Conservation (phyloP, 352 stramenopile species). For the Phytophthora cajani region DNA sequence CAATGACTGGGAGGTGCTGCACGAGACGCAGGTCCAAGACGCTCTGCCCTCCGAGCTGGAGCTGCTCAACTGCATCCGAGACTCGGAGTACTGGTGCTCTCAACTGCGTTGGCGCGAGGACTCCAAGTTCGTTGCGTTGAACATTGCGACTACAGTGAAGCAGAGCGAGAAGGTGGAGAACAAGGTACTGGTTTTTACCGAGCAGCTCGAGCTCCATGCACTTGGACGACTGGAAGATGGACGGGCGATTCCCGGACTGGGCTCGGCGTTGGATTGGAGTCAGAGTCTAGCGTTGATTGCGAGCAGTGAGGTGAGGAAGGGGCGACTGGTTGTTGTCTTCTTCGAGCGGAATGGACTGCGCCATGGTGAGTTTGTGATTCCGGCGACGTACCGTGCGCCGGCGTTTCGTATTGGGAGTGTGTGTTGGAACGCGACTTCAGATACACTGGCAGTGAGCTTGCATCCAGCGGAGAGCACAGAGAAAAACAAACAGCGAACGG, state of each 20-base stretch:
- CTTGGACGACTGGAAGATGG: conserved; percentile 79
- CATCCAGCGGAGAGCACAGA: background rate
- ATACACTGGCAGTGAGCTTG: conserved; percentile 71
- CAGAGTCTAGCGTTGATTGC: conserved; percentile 81
- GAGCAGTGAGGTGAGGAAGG: conserved; percentile 62
- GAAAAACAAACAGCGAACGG: conserved; percentile 4
- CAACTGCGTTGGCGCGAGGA: conserved; percentile 79
- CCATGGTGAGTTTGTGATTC: conserved; percentile 79
- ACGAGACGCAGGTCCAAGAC: conserved; percentile 60
- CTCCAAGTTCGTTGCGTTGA: conserved; percentile 68
- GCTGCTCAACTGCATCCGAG: conserved; percentile 4
- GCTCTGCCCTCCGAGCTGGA: conserved; percentile 38
- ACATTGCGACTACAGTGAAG: conserved; percentile 39
- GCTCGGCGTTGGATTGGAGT: conserved; percentile 63
- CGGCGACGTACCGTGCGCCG: conserved; percentile 40
- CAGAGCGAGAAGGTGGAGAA: conserved; percentile 17
- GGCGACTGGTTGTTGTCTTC: conserved; percentile 73
- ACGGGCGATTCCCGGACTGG: conserved; percentile 53
- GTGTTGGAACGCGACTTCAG: conserved; percentile 71
- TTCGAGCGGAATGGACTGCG: conserved; percentile 86
- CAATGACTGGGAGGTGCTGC: conserved; percentile 78
- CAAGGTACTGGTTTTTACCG: conserved; percentile 66
- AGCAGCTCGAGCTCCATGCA: conserved; percentile 64
- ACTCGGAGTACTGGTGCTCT: conserved; percentile 12
- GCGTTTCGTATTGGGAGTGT: conserved; percentile 42